Evolutionary conservation across 2,329 filamentous ascomycete species (phyloP).

Genomic region (Nigrospora osmanthi): DNA sequence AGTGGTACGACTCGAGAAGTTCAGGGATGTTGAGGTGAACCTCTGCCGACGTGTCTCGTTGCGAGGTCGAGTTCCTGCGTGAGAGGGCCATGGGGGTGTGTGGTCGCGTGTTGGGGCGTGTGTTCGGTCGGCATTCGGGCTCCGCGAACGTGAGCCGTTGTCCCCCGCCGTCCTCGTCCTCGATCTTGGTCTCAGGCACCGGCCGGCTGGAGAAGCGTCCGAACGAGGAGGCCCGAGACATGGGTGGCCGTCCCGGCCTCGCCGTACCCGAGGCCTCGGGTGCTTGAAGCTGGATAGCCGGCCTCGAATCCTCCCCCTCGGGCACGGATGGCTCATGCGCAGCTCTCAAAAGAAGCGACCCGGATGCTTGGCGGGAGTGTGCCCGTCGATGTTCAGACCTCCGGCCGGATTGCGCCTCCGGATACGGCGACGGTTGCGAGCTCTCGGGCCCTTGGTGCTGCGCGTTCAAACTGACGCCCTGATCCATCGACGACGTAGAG

Average conservation of each 20-base stretch:
- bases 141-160: constrained; percentile 59
- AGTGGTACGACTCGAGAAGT: constrained; percentile 31
- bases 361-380: no score
- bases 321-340: constrained; percentile 2
- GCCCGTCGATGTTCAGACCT: no score
- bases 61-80: constrained; percentile 27
- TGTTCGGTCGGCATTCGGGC: constrained; percentile 10
- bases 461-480: neutral
- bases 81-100: constrained; percentile 28
- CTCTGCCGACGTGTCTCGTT: constrained; percentile 22
- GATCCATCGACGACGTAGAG: neutral
- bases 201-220: constrained; percentile 56
- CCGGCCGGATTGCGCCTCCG: neutral
- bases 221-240: constrained; percentile 39
- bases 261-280: constrained; percentile 20
- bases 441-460: neutral
- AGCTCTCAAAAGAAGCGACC: no score
- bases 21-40: constrained; percentile 32
- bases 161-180: constrained; percentile 47
- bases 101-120: no score
- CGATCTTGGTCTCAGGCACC: constrained; percentile 50
- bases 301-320: constrained; percentile 55
- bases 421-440: neutral
- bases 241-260: constrained; percentile 23
- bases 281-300: constrained; percentile 69